Evolutionary conservation across 495 filamentous ascomycete species (phyloP), one percentile per base, ranked within the genome.

Genomic region (Hyaloscypha bicolor): DNA sequence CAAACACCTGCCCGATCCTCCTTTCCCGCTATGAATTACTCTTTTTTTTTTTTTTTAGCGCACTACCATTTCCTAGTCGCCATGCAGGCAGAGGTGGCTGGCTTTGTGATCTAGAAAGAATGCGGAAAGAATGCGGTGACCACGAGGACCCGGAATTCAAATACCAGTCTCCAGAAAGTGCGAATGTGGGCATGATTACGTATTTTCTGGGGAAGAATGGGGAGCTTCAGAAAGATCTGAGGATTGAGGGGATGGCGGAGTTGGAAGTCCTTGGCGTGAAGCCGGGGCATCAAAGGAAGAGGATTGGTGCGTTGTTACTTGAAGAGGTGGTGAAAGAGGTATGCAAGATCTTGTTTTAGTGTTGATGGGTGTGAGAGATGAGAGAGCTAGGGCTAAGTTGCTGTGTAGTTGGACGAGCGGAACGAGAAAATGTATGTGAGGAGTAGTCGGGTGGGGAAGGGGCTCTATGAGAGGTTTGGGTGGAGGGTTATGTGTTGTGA

Each of bases 31-130:
- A 53, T 16, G 6, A 6, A 6, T 12, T 37, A 6, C 35, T 37
- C 1, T 37, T 37, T 12, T 37, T 3, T 12, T 12, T 37, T 37
- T 12, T 37, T 3, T 12, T 12, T 37, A 6, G 8, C 35, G 8
- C 12, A 8, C 35, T 53, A 53, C 51, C 51, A 53, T n/a, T 53
- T 53, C 51, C 51, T 53, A 6, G 51, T 53, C 51, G 51, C 51
- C 22, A 1, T 25, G 9, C 19, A 2, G 22, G 51, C 2, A 6
- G 9, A 21, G 6, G 6, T 53, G 9, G 9, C 19, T 16, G 51
- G 51, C 19, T 53, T 53, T n/a, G 35, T 12, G 12, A 37, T 37
- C 8, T 37, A 9, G 33, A 37, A 37, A 37, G 33, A 37, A 37
- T 4, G 33, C 33, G 35, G 35, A 37, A 12, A 37, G 35, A 12